Evolutionary conservation across 2,329 filamentous ascomycete genomes (phyloP).

Genomic region (Colletotrichum sp.): DNA sequence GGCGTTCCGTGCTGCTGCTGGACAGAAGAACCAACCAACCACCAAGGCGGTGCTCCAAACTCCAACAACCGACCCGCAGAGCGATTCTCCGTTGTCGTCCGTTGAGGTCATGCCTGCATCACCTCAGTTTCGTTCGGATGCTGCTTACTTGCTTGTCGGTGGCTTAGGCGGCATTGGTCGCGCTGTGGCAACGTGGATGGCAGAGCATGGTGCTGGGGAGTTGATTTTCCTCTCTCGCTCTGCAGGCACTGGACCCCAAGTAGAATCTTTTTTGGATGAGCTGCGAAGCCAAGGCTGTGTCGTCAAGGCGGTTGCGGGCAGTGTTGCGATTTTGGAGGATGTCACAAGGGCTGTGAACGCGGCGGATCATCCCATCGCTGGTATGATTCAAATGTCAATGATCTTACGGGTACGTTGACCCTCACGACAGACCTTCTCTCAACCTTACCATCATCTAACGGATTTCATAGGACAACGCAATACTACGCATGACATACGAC

Average conservation of each 20-base stretch:
- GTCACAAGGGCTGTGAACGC: not conserved
- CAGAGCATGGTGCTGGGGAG: constrained; percentile 49
- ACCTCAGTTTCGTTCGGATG: not conserved
- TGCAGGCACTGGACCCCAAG: constrained; percentile 25
- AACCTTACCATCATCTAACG: constrained; percentile 36
- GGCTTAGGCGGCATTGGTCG: constrained; percentile 57
- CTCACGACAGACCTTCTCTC: constrained; percentile 31
- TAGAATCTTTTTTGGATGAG: not conserved
- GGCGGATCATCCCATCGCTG: not conserved
- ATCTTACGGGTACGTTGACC: constrained; percentile 33
- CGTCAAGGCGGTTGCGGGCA: not conserved
- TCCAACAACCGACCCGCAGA: not conserved
- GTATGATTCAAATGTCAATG: not conserved
- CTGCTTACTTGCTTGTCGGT: constrained; percentile 52
- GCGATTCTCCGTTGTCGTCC: not conserved
- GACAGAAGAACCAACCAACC: not conserved
- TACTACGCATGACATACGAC: constrained; percentile 38
- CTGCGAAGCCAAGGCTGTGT: not conserved
- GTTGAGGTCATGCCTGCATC: not conserved
- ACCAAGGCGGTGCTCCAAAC: not conserved
- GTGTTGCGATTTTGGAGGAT: not conserved
- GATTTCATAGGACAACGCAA: constrained; percentile 17
- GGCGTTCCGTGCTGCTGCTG: not conserved
- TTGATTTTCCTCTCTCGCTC: constrained; percentile 54
- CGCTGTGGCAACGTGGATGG: constrained; percentile 54